These are phyloP conservation scores for Termitomyces sp. DNA, from an alignment of 768 basidiomycete species.

Conservation along the genomic window DNA sequence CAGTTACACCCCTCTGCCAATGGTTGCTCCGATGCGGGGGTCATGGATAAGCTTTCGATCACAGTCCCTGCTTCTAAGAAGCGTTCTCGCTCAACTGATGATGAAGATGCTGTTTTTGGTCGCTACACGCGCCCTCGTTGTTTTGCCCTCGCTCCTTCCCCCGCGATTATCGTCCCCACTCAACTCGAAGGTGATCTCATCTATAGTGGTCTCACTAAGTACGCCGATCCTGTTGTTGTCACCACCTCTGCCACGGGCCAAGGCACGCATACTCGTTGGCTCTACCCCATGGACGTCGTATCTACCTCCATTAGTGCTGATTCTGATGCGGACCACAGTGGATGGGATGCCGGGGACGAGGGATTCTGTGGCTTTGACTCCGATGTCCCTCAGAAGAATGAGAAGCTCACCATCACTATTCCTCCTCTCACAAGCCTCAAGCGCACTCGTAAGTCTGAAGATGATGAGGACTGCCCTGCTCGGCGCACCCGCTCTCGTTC, in stretches of 20 bases:
- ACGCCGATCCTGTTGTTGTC: background rate
- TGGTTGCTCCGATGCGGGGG: background rate
- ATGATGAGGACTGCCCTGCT: background rate
- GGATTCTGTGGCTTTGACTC: background rate
- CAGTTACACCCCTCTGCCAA: background rate
- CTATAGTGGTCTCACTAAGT: background rate
- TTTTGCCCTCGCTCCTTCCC: background rate
- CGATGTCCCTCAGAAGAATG: background rate
- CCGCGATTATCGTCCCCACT: background rate
- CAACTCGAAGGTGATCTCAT: background rate
- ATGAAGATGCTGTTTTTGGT: background rate
- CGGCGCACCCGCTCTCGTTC: background rate
- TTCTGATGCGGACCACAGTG: background rate
- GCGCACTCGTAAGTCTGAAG: background rate
- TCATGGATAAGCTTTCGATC: background rate
- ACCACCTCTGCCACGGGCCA: background rate
- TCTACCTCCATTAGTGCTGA: background rate
- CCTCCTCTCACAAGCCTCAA: background rate
- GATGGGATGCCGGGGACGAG: background rate
- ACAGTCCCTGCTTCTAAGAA: conserved; percentile 1
- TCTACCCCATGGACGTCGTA: background rate
- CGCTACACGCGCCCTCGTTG: background rate
- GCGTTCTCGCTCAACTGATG: background rate
- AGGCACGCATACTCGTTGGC: background rate
- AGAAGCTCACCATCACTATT: background rate